phyloP scores from a whole-genome alignment of 208 protist species.

The Strigomonas oncopelti region DNA sequence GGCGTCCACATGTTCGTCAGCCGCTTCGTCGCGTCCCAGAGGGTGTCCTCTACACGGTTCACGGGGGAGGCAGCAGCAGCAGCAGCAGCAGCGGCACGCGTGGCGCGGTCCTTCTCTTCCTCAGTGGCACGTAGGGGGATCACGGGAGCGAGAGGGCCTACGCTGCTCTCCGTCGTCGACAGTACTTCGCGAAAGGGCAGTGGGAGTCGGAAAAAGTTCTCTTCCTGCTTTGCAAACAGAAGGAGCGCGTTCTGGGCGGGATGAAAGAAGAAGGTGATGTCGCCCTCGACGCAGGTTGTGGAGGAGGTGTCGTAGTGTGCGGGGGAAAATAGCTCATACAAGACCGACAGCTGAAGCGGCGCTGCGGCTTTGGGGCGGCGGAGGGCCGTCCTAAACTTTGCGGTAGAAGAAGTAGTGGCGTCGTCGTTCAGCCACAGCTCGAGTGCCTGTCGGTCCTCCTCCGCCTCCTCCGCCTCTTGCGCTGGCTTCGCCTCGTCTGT shows the following conservation, averaged over 20 bases:
- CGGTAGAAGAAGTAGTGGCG: background rate
- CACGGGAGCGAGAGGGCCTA: background rate
- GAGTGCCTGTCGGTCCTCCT: background rate
- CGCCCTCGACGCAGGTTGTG: background rate
- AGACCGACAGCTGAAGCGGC: background rate
- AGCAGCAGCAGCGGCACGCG: background rate
- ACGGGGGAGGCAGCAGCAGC: no score
- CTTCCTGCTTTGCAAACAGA: background rate
- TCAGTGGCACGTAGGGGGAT: background rate
- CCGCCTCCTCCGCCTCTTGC: background rate
- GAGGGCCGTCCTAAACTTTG: no score
- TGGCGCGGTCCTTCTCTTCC: background rate
- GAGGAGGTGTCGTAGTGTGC: background rate
- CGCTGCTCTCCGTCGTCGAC: background rate
- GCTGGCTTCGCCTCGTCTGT: no score
- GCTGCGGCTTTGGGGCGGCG: no score
- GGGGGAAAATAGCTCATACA: background rate
- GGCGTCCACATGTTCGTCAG: conserved; percentile 9
- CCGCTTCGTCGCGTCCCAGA: conserved; percentile 7
- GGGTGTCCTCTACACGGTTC: background rate
- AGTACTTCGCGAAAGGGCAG: background rate
- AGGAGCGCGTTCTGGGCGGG: background rate
- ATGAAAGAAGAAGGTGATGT: background rate
- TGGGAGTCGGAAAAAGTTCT: background rate
- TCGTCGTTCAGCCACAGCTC: background rate